These are phyloP conservation scores for Capsicum rhomboideum DNA, from an alignment of 257 asterid species.

Conservation along the genomic window DNA sequence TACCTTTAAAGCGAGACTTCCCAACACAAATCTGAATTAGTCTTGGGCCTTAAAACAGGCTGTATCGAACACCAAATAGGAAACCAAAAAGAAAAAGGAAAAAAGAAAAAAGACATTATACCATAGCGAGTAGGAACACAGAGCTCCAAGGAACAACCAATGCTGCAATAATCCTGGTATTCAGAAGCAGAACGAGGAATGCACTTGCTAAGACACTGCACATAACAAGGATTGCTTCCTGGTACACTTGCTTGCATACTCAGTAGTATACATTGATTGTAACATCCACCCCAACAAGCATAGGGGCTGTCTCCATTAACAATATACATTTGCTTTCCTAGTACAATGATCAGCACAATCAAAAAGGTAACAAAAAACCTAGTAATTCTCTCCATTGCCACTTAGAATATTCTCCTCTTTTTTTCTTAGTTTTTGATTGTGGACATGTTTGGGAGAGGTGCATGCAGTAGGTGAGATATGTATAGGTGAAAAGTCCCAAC, in stretches of 20 bases:
- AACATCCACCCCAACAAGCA: constrained; percentile 60
- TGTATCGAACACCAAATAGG: background rate
- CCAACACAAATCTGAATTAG: background rate
- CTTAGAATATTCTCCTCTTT: background rate
- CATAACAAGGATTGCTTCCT: constrained; percentile 24
- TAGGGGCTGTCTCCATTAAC: constrained; percentile 19
- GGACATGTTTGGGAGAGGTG: background rate
- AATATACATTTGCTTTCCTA: background rate
- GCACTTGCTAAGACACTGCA: constrained; percentile 32
- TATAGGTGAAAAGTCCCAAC: constrained; percentile 22
- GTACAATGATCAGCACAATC: constrained; percentile 4
- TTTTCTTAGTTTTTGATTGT: background rate
- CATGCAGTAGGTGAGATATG: background rate
- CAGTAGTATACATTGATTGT: constrained; percentile 30
- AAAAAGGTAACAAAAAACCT: constrained; percentile 3
- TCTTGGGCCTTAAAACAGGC: background rate
- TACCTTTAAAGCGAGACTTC: background rate
- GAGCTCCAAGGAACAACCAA: constrained; percentile 34
- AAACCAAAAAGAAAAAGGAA: background rate
- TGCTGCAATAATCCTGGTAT: constrained; percentile 30
- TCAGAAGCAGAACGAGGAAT: constrained; percentile 22
- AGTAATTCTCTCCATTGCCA: constrained; percentile 15
- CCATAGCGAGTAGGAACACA: constrained; percentile 24
- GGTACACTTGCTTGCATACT: background rate
- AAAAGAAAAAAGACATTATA: background rate